Evolutionary conservation across 768 basidiomycete genomes (phyloP).

Genomic region (Fibroporia radiculosa): DNA sequence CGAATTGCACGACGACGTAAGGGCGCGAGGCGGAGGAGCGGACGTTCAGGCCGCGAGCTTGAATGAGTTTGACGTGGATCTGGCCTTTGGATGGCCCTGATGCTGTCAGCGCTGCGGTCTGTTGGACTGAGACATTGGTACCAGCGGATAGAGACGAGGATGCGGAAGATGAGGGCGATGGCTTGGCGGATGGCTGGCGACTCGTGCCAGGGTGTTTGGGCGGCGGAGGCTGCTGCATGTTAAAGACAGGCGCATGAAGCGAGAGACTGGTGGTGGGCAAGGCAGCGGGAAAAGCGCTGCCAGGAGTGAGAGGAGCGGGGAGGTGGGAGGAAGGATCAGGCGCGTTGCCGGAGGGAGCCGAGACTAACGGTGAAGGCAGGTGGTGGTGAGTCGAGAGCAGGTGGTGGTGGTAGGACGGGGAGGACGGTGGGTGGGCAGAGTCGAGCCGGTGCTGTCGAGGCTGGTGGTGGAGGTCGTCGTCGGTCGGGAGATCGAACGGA

Average conservation of each 20-base stretch:
- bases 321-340: slow-evolving; percentile 16
- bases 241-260: slow-evolving; percentile 80
- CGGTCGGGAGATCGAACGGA: slow-evolving; percentile 47
- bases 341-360: slow-evolving; percentile 11
- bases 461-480: slow-evolving; percentile 30
- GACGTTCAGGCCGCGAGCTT: slow-evolving; percentile 78
- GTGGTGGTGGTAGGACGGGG: slow-evolving; percentile 19
- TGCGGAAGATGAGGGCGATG: slow-evolving; percentile 18
- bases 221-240: slow-evolving; percentile 60
- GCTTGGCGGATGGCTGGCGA: slow-evolving; percentile 25
- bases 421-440: slow-evolving; percentile 4
- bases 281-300: slow-evolving; percentile 28
- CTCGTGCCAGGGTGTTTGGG: slow-evolving; percentile 26
- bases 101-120: slow-evolving; percentile 9
- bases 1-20: slow-evolving; percentile 96
- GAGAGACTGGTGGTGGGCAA: slow-evolving; percentile 58
- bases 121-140: slow-evolving; percentile 9
- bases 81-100: slow-evolving; percentile 52
- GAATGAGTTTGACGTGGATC: slow-evolving; percentile 94
- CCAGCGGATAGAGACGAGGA: slow-evolving; percentile 25
- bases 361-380: slow-evolving; percentile 21
- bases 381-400: slow-evolving; percentile 25
- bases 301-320: slow-evolving; percentile 35
- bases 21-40: slow-evolving; percentile 58
- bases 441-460: slow-evolving; percentile 2